A percentile compares a stretch with the other conserved stretches of the same genome.
Conservation (phyloP, 139 green algal species). For the Coelastrella sp. region DNA sequence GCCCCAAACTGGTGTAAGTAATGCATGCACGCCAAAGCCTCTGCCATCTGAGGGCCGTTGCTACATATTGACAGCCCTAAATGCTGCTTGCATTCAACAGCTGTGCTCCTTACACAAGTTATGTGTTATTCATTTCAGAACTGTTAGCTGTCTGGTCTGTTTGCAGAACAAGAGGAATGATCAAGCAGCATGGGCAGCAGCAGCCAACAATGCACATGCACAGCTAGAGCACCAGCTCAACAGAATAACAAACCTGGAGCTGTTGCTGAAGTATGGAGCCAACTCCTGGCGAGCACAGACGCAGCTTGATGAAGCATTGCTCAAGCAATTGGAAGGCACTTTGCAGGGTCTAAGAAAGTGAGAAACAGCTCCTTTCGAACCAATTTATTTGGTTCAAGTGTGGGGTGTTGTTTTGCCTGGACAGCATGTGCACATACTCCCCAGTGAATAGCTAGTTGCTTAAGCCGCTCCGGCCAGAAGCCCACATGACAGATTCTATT, state of each 20-base stretch:
- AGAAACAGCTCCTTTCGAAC: background rate
- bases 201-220: conserved; percentile 79
- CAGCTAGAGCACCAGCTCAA: conserved; percentile 88
- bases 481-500: no score
- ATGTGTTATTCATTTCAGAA: no score
- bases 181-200: conserved; percentile 65
- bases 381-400: no score
- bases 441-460: no score
- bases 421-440: background rate
- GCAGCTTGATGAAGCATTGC: conserved; percentile 46
- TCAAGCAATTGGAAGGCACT: conserved; percentile 53
- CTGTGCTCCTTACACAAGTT: no score
- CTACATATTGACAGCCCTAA: no score
- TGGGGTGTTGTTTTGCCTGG: background rate
- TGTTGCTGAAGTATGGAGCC: conserved; percentile 84
- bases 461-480: no score
- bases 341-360: conserved; percentile 44
- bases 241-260: conserved; percentile 85
- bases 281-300: conserved; percentile 71
- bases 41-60: no score
- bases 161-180: conserved; percentile 65
- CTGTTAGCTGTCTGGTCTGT: background rate
- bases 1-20: no score
- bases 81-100: no score
- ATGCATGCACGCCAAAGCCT: no score